Base-by-base conservation (phyloP, 352 stramenopile genomes). In the Pythium volutum region DNA sequence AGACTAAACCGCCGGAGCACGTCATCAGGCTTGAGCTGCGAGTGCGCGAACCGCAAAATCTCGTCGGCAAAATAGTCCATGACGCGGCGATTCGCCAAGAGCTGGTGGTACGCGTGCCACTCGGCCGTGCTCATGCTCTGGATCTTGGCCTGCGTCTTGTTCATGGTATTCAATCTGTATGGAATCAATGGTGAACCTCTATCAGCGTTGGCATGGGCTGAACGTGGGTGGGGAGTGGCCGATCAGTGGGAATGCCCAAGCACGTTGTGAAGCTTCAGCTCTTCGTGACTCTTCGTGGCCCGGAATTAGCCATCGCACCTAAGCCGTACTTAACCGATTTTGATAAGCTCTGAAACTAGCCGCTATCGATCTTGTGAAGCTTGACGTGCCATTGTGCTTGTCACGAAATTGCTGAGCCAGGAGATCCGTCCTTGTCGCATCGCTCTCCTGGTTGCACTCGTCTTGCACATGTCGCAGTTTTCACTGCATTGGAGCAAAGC, bases 81-180 rank as follows among this genome's bases (percentile, higher is more conserved):
- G 29, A 90, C 60, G 39, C 75, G 69, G n/a, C 66, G 59, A 47
- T 76, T 89, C 29, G 73, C 60, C 36, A 89, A 57, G 15, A 93
- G 64, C 41, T 84, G 75, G 56, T 89, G 71, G 57, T 86, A 89
- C 61, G 85, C 70, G 43, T 91, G 76, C 79, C 80, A 91, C 16
- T 89, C 74, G 80, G 50, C 76, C 42, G 84, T 88, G 67, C 78
- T 91, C 76, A 91, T 86, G 60, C 79, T 86, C 49, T 91, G 77
- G 55, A 90, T 87, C 73, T 89, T 92, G 56, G 75, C 65, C 38
- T 77, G 76, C 50, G 73, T 79, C 73, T 81, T 90, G 64, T 71
- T 64, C 80, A 87, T 88, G 58, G 6, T 42, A 10, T 53, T 29
- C 18, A 18, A 27, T 43, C 25, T 20, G 5, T 46, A 9, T 31